Evolutionary conservation across 2,329 filamentous ascomycete genomes (phyloP).

Genomic region (Paracoccidioides lutzii): DNA sequence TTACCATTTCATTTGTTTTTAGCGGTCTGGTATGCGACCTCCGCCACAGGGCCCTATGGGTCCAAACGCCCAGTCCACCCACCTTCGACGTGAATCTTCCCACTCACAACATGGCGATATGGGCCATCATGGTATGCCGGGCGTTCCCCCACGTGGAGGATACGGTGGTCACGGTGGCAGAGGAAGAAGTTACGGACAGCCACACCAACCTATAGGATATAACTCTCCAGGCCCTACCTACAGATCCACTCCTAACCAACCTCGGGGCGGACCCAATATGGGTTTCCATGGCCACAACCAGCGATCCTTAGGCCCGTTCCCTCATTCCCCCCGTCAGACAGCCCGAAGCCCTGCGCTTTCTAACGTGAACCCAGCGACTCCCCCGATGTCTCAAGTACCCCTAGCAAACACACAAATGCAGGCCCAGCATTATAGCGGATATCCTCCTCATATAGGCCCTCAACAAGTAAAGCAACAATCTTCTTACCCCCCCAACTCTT

Average conservation of each 20-base stretch:
- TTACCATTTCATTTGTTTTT: conserved; percentile 8
- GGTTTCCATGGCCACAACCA: conserved; percentile 35
- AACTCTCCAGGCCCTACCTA: conserved; percentile 41
- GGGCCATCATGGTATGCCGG: conserved; percentile 44
- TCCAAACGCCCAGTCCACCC: conserved; percentile 53
- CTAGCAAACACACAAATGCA: conserved; percentile 54
- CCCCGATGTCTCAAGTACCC: conserved; percentile 58
- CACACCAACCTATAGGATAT: conserved; percentile 40
- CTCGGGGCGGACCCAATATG: conserved; percentile 40
- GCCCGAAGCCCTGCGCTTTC: conserved; percentile 54
- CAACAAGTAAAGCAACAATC: conserved; percentile 47
- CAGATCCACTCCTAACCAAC: conserved; percentile 38
- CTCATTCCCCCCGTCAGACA: conserved; percentile 53
- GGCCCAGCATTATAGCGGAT: conserved; percentile 46
- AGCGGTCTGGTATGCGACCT: conserved; percentile 31
- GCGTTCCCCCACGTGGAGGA: conserved; percentile 42
- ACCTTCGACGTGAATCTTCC: conserved; percentile 75
- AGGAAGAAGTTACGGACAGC: conserved; percentile 44
- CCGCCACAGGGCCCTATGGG: conserved; percentile 50
- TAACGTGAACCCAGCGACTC: conserved; percentile 54
- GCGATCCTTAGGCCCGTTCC: conserved; percentile 35
- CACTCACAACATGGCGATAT: conserved; percentile 69
- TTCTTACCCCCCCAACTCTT: conserved; percentile 17
- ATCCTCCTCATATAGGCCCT: conserved; percentile 43
- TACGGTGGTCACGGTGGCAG: conserved; percentile 43